Evolutionary conservation across 192 early-diverging fungal species (phyloP), one percentile per base, ranked within the genome.

Genomic region (Kappamyces sp.): DNA sequence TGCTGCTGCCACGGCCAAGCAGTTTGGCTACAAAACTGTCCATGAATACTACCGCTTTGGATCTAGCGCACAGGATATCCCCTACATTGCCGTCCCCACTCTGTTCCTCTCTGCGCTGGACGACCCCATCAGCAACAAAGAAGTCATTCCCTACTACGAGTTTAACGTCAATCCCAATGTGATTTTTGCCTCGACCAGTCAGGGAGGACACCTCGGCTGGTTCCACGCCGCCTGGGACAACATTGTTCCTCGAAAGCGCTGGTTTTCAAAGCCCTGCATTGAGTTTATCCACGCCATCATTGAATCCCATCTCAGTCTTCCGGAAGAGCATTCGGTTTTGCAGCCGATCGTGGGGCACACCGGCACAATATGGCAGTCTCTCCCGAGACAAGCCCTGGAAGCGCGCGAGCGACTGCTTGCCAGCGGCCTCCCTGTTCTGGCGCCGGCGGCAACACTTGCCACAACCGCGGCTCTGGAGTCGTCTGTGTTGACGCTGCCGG

Each of bases 161-260:
- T 78, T 84, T 57, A 68, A 67, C 52, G 64, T 69, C 5, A 98
- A 98, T 63, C 91, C 91, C 33, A 71, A 87, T 67, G 73, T 90
- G 31, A 45, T 94, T 0, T 66, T 98, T 9, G 93, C 85, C 3
- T 76, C 83, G 4, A 98, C 95, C 2, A 54, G 65, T 7, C 71
- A 77, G 35, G 95, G 95, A 46, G 95, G 95, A 14, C 95, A 98
- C 65, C 74, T 98, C 58, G 95, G 91, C 1, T 97, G 87, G 87
- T 90, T 89, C 65, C 77, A 86, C 47, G 75, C 52, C 41, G 68
- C 70, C 7, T 33, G 12, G 40, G 15, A 54, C 39, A 36, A 41
- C 3, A 8, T 71, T 2, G 45, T 42, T 2, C 72, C 70, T 9
- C 45, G 59, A 2, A 61, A 45, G 45, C 11, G 72, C n/a, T 74